Conservation (phyloP, 1,284 basidiomycete species). For the Ceraceosorus guamensis region DNA sequence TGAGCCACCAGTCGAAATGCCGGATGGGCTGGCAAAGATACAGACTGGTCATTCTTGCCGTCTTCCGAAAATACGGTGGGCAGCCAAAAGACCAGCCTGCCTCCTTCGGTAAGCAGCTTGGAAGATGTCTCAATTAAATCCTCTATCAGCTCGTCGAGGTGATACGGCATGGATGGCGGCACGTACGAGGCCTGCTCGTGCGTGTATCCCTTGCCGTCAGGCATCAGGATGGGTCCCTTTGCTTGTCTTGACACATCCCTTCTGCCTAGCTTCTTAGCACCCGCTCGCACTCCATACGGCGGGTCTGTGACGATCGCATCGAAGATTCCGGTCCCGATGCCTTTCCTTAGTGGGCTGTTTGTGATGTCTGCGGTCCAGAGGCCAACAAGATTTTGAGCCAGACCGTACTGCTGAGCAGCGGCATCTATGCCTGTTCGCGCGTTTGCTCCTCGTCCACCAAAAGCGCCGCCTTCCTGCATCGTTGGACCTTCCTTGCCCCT, state of each 20-base stretch:
- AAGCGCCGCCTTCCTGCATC: conserved; percentile 12
- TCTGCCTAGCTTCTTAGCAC: conserved; percentile 85
- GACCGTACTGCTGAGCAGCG: conserved; percentile 77
- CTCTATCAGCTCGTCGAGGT: conserved; percentile 71
- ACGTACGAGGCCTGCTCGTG: conserved; percentile 48
- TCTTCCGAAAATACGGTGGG: conserved; percentile 33
- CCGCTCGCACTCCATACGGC: conserved; percentile 85
- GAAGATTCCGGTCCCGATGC: conserved; percentile 60
- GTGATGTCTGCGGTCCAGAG: conserved; percentile 85
- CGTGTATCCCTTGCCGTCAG: conserved; percentile 36
- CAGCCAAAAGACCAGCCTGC: conserved; percentile 77
- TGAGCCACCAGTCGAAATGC: conserved; percentile 84
- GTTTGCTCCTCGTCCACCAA: conserved; percentile 8
- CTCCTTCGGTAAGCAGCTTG: conserved; percentile 74
- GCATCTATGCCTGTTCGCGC: background rate
- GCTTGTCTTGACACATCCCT: conserved; percentile 49
- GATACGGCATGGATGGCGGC: conserved; percentile 78
- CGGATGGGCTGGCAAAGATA: conserved; percentile 58
- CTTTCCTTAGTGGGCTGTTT: conserved; percentile 76
- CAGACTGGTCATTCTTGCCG: conserved; percentile 63
- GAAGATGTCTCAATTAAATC: conserved; percentile 78
- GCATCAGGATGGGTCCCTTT: conserved; percentile 41
- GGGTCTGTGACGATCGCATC: conserved; percentile 66
- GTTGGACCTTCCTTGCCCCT: conserved; percentile 66
- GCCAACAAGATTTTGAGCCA: conserved; percentile 69